A percentile compares a stretch with the other conserved stretches of the same genome.
Evolutionary conservation across 169 alveolate genomes (phyloP).

Genomic region (Babesia caballi): DNA sequence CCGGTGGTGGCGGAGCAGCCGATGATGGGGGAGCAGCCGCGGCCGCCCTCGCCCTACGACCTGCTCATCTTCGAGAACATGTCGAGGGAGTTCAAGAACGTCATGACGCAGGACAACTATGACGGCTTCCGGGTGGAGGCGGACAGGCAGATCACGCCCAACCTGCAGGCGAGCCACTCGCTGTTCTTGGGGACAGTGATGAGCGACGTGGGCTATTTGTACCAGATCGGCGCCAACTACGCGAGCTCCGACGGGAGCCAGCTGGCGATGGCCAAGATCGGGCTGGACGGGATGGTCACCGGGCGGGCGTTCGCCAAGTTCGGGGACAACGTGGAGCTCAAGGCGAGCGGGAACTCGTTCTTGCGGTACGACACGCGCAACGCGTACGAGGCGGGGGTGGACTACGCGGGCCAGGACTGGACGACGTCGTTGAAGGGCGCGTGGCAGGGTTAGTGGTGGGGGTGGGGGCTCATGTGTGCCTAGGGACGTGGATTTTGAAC

Average conservation of each 20-base stretch:
- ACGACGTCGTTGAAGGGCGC: constrained; percentile 82
- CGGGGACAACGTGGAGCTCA: constrained; percentile 72
- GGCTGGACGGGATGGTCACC: constrained; percentile 81
- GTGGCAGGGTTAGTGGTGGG: constrained; percentile 75
- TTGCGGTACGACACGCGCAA: constrained; percentile 79
- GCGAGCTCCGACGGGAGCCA: constrained; percentile 79
- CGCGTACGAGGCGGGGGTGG: constrained; percentile 83
- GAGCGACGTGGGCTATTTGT: constrained; percentile 80
- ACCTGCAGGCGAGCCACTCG: constrained; percentile 83
- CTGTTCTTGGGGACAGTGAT: constrained; percentile 82
- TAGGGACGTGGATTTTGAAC: constrained; percentile 84
- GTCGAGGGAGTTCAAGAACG: constrained; percentile 81
- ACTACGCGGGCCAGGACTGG: constrained; percentile 77
- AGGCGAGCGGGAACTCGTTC: constrained; percentile 78
- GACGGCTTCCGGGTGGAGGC: constrained; percentile 91
- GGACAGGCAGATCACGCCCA: constrained; percentile 77
- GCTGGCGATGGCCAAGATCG: constrained; percentile 79
- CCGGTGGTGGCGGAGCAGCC: constrained; percentile 21
- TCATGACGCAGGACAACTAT: constrained; percentile 85
- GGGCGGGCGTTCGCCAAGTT: constrained; percentile 71
- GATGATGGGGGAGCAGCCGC: constrained; percentile 3
- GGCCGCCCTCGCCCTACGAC: constrained; percentile 27
- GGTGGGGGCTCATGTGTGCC: background rate
- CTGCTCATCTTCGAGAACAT: constrained; percentile 74
- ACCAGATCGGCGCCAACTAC: constrained; percentile 86